Conservation (phyloP, 1,284 basidiomycete genomes). For the Takashimella tepidaria region DNA sequence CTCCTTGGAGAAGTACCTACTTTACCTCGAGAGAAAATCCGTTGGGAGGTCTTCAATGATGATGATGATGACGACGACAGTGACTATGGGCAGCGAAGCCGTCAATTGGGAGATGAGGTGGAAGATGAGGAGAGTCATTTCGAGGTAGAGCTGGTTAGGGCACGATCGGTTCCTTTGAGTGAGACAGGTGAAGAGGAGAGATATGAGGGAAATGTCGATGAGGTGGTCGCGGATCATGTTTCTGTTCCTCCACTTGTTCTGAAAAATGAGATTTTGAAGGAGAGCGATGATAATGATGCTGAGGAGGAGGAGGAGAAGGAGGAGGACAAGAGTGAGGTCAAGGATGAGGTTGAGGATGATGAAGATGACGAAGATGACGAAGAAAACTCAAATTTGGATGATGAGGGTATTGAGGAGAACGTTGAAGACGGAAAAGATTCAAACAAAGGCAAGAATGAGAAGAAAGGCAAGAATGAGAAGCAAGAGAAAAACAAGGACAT, state of each 20-base stretch:
- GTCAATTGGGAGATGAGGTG: too few species aligned
- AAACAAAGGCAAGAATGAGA: neutral
- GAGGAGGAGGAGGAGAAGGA: slow-evolving; percentile 9
- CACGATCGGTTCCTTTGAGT: neutral
- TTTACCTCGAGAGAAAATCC: slow-evolving; percentile 3
- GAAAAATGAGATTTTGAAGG: slow-evolving; percentile 9
- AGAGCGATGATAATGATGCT: slow-evolving; percentile 4
- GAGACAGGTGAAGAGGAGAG: too few species aligned
- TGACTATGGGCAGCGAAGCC: too few species aligned
- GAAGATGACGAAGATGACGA: neutral
- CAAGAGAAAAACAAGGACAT: too few species aligned
- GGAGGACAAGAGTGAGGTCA: slow-evolving; percentile 2
- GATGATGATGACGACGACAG: slow-evolving; percentile 15
- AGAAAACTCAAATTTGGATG: neutral
- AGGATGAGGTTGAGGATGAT: neutral
- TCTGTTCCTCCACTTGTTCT: too few species aligned
- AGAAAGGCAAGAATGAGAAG: too few species aligned
- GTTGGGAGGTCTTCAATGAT: slow-evolving; percentile 23
- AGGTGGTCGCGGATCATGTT: too few species aligned
- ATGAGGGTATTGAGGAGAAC: too few species aligned
- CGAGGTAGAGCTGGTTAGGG: neutral
- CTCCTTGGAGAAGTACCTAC: slow-evolving; percentile 19
- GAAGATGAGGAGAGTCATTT: neutral
- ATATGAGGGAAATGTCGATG: too few species aligned
- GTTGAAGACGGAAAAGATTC: neutral